phyloP scores from a whole-genome alignment of 495 filamentous ascomycete genomes.

The Chaetomidium leptoderma region DNA sequence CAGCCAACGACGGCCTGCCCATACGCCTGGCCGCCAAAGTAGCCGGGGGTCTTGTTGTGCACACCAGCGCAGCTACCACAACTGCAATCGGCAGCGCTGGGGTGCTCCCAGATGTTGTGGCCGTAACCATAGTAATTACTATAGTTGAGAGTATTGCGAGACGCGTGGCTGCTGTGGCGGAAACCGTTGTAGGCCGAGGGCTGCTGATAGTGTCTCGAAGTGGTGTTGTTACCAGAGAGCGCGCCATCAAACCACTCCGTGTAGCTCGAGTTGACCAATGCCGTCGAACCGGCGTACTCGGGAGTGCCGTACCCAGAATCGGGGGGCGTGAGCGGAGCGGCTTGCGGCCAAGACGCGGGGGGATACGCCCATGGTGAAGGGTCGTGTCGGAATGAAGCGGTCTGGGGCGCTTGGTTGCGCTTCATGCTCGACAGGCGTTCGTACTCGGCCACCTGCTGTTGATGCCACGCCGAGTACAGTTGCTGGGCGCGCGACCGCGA shows the following conservation, averaged over 20 bases:
- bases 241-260: slow-evolving; percentile 44
- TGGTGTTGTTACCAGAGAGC: slow-evolving; percentile 31
- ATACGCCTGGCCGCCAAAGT: slow-evolving; percentile 60
- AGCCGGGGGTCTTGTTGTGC: slow-evolving; percentile 55
- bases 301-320: slow-evolving; percentile 51
- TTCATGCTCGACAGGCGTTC: slow-evolving; percentile 42
- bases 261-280: slow-evolving; percentile 42
- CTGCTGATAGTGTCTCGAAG: slow-evolving; percentile 29
- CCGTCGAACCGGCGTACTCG: slow-evolving; percentile 44
- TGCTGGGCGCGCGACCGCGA: slow-evolving; percentile 34
- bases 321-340: slow-evolving; percentile 46
- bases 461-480: slow-evolving; percentile 47
- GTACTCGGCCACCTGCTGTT: slow-evolving; percentile 51
- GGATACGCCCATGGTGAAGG: slow-evolving; percentile 40
- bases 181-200: slow-evolving; percentile 47
- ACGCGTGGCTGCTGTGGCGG: slow-evolving; percentile 47
- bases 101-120: slow-evolving; percentile 56
- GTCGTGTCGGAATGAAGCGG: slow-evolving; percentile 46
- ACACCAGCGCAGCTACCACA: slow-evolving; percentile 58
- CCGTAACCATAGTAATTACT: slow-evolving; percentile 48
- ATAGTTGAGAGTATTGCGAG: slow-evolving; percentile 32
- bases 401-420: slow-evolving; percentile 43
- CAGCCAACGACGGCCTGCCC: slow-evolving; percentile 63
- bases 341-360: slow-evolving; percentile 29
- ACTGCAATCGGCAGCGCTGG: slow-evolving; percentile 59